Base-by-base conservation (phyloP, 2,329 filamentous ascomycete genomes). In the Nectriaceae sp. region DNA sequence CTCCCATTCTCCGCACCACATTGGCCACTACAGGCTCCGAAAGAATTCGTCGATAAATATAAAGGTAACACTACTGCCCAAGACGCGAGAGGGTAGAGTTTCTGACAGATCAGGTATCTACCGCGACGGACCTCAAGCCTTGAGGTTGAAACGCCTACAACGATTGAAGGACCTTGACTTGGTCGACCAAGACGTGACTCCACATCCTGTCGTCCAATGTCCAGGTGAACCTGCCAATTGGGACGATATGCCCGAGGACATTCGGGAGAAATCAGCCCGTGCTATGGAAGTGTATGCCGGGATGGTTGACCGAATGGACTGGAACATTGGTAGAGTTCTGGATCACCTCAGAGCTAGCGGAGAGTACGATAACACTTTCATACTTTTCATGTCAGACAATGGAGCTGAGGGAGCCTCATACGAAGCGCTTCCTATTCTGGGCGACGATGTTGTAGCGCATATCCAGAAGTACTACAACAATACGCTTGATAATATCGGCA, bases 1-100 rank as follows among this genome's bases (percentile, higher is more conserved):
- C 69, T 82, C 3, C 80, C 82, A 2, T 85, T 84, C 61, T 82
- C 80, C 0, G 82, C 82, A 0, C 82, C 82, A 2, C 82, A 85
- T 54, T 85, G 82, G 82, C 82, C 82, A 2, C 65, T 85, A 5
- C 82, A 85, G 56, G 80, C 80, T 0, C 80, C 81, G 0, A 64
- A 70, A 42, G 75, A 82, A 50, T 76, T 77, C 45, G 75, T 80
- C 37, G 70, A 74, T 16, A 79, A 82, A 54, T 85, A 85, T 63
- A 73, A 72, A 13, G 81, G 82, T 16, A 68, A 80, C 1, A 4
- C 16, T 18, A n/a, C 6, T 8, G 18, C 10, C 26, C 15, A 31
- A 31, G 26, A 15, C 8, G 15, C 15, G 15, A 31, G 26, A 31
- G 26, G 15, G 8, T 31, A 15, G 15, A 31, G 8, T 8, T 31